phyloP scores from a whole-genome alignment of 1,284 basidiomycete genomes.

The Megacollybia platyphylla region DNA sequence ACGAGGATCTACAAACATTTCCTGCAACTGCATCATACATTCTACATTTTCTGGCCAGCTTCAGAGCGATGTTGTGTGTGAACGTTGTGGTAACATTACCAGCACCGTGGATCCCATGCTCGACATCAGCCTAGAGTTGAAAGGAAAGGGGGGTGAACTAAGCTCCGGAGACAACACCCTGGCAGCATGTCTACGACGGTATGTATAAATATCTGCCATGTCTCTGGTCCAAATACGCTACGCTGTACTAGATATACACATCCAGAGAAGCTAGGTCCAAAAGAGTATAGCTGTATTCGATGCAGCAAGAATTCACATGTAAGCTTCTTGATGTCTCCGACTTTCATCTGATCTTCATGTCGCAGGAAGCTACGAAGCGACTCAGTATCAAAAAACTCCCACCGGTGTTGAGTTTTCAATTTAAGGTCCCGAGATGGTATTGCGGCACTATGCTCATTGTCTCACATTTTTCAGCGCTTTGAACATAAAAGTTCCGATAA shows the following conservation, averaged over 20 bases:
- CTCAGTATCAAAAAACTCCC: conserved; percentile 80
- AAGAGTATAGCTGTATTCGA: conserved; percentile 64
- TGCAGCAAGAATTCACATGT: conserved; percentile 60
- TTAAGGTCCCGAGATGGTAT: conserved; percentile 56
- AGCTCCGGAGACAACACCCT: conserved; percentile 41
- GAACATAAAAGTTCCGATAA: conserved; percentile 77
- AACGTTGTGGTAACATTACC: conserved; percentile 63
- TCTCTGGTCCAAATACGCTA: conserved; percentile 1
- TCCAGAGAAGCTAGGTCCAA: conserved; percentile 58
- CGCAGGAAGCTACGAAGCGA: conserved; percentile 68
- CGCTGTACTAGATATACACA: conserved; percentile 52
- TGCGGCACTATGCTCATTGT: neutral
- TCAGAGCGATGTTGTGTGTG: conserved; percentile 85
- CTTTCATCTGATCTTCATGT: neutral
- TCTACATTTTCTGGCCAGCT: conserved; percentile 82
- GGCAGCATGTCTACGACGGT: conserved; percentile 60
- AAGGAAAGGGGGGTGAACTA: conserved; percentile 17
- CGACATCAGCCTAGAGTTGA: conserved; percentile 82
- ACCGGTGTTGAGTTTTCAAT: conserved; percentile 87
- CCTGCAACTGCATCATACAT: conserved; percentile 89
- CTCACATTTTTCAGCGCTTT: conserved; percentile 53
- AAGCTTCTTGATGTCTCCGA: conserved; percentile 10
- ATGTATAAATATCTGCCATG: conserved; percentile 7
- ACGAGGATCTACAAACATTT: conserved; percentile 55
- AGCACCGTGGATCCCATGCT: conserved; percentile 83